Conservation (phyloP, 257 asterid genomes). For the Cordia subcordata region DNA sequence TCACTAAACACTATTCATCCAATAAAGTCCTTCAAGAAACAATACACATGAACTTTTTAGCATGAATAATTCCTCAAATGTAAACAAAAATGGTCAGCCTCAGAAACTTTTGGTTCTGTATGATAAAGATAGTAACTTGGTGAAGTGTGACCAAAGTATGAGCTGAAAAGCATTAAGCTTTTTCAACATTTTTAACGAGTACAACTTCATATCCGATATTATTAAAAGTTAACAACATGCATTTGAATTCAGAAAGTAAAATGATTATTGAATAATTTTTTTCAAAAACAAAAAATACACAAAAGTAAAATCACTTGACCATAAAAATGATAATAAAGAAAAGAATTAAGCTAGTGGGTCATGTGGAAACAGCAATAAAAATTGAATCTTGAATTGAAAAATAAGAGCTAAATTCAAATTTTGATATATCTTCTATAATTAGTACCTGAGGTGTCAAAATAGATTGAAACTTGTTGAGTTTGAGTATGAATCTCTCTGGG, state of each 20-base stretch:
- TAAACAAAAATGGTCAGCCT: too few species aligned
- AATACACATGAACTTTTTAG: too few species aligned
- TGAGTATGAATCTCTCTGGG: not conserved
- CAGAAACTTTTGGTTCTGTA: too few species aligned
- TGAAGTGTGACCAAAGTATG: too few species aligned
- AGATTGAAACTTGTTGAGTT: not conserved
- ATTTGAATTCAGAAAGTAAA: not conserved
- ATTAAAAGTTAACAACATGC: not conserved
- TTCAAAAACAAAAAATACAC: not conserved
- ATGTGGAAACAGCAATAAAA: conserved; percentile 1
- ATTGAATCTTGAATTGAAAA: conserved; percentile 7
- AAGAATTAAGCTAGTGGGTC: conserved; percentile 2
- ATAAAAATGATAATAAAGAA: too few species aligned
- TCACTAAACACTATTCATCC: too few species aligned
- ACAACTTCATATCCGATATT: not conserved
- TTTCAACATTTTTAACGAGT: too few species aligned
- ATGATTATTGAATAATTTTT: not conserved
- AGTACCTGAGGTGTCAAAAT: not conserved
- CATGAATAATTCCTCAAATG: too few species aligned
- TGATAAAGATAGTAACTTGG: too few species aligned
- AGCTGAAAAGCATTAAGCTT: too few species aligned
- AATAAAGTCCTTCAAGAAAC: too few species aligned
- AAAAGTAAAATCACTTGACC: too few species aligned
- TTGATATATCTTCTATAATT: not conserved
- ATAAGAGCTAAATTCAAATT: not conserved